Base-by-base conservation (phyloP, 2,329 filamentous ascomycete genomes). In the Claviceps spartinae region DNA sequence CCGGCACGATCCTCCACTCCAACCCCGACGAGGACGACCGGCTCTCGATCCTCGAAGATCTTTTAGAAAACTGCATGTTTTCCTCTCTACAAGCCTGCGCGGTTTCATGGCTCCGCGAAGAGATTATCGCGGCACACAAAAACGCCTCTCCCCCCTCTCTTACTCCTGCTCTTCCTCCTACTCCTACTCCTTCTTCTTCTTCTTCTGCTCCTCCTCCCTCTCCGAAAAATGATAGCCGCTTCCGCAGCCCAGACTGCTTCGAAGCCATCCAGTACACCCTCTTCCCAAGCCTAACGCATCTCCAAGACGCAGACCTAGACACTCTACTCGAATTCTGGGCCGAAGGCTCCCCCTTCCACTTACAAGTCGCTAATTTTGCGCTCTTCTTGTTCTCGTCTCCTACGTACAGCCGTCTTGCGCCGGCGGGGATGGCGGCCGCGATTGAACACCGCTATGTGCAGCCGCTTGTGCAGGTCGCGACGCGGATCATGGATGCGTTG, bases 61-160 rank as follows among this genome's bases (percentile, higher is more conserved):
- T 83, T 13, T 66, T 85, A 13, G 79, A 83, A 63, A 81, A 83
- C 61, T 83, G 81, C 69, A 74, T 78, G 57, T 83, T 81, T 58
- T 72, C 79, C 2, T 72, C 75, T 0, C 69, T 85, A 40, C 82
- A 82, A 61, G 81, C 77, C 8, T 79, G 77, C 43, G 81, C 80
- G 0, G 72, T 84, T 4, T 72, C 73, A 4, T 85, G 81, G 81
- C 65, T 83, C 37, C 75, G 79, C 51, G 81, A 83, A 58, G 81
- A 84, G 61, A 67, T 83, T 16, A 70, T 82, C 8, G 63, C 70
- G 4, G 73, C 76, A 3, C 65, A 58, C 26, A 63, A 64, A 42
- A 52, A 63, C 24, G 55, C 57, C 14, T 54, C 60, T 30, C 30
- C 30, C 9, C 30, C 30, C 9, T 34, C 30, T 34, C 30, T 4